Base-by-base conservation (phyloP, 345 rosid genomes). In the Pugionium cornutum region DNA sequence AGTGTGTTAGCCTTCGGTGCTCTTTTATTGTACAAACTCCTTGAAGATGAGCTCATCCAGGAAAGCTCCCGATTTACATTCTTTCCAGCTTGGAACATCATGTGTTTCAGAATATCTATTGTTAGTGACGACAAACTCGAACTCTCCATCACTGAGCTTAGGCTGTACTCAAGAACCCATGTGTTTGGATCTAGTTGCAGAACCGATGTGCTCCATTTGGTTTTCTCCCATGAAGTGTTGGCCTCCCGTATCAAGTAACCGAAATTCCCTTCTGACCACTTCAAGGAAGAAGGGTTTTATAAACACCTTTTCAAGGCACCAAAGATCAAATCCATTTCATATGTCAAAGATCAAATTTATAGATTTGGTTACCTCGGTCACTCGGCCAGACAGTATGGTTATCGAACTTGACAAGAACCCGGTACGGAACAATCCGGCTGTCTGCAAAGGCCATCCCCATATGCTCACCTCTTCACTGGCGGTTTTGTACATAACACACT, bases 391-490 rank as follows among this genome's bases (percentile, higher is more conserved):
- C 69, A 90, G 58, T 1, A 90, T 56, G 1, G 83, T 84, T 53
- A 85, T 76, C 0, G 86, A 84, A 11, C 77, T 79, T 2, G 95
- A 81, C 26, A 81, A 80, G 67, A 78, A 66, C 11, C 88, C 85
- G 7, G 87, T 58, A 28, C 72, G 34, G 53, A 83, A 83, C 82
- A 90, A 67, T 27, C 96, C 96, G 1, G 91, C 86, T 0, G 92
- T 84, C 45, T 87, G 99, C 73, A 94, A 68, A 62, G 99, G 97
- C 99, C 99, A 94, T 27, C 95, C 97, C 99, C 99, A 88, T 43
- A 90, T 72, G 71, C 83, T 83, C 32, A 94, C 91, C 62, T 90
- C 97, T 78, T 90, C 99, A 6, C 49, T 50, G n/a, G 64, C 49
- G 1, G 99, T 88, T 66, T 84, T 88, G 52, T 83, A 88, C 74